These are phyloP conservation scores for Penicillium verrucosum DNA, from an alignment of 2,329 filamentous ascomycete species.

Conservation along the genomic window DNA sequence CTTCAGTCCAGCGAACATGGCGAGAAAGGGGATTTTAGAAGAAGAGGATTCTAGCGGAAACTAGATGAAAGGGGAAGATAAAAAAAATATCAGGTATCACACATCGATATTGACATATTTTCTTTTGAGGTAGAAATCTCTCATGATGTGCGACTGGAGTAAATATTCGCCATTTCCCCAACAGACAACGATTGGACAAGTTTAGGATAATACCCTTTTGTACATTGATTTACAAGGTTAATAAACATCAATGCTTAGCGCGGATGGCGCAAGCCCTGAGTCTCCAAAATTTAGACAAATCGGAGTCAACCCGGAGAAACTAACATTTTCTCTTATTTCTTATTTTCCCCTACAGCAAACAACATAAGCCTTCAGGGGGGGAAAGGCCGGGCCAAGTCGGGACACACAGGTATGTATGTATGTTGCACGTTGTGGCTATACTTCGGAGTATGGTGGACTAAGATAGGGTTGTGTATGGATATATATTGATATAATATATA, in stretches of 20 bases:
- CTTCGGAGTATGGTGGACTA: background rate
- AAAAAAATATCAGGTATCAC: background rate
- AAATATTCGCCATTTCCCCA: background rate
- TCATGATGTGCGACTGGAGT: background rate
- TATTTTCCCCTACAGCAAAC: too few relatives aligned
- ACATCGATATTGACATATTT: too few relatives aligned
- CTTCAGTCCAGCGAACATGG: background rate
- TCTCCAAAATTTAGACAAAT: too few relatives aligned
- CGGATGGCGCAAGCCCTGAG: background rate
- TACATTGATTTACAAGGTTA: background rate
- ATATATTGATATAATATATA: too few relatives aligned
- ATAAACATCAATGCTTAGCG: background rate
- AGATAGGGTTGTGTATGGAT: too few relatives aligned
- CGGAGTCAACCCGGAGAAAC: too few relatives aligned
- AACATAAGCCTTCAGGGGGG: too few relatives aligned
- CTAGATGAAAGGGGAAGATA: background rate
- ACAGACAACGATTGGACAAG: background rate
- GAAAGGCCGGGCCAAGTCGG: too few relatives aligned
- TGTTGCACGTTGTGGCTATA: too few relatives aligned
- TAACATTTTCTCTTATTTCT: too few relatives aligned
- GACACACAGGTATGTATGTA: background rate
- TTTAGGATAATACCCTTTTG: background rate
- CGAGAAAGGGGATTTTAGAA: background rate
- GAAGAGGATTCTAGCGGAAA: background rate
- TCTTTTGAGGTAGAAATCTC: too few relatives aligned